A percentile compares a stretch with the other conserved stretches of the same genome.
Conservation (phyloP, 2,329 filamentous ascomycete species). For the Fusarium sp. region DNA sequence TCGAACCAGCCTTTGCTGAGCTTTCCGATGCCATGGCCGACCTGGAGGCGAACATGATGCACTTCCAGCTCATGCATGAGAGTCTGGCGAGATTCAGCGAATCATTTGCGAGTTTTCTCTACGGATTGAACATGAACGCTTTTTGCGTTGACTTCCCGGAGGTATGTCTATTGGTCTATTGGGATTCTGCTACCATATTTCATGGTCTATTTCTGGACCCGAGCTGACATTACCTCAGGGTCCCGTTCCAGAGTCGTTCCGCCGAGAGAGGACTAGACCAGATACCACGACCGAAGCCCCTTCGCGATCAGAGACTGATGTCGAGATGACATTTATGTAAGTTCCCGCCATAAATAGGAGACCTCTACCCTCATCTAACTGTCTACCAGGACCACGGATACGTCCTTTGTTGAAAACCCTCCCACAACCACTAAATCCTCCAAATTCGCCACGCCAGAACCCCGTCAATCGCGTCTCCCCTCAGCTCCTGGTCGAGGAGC, state of each 20-base stretch:
- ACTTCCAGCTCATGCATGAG: conserved; percentile 97
- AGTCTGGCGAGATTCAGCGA: conserved; percentile 94
- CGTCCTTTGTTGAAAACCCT: conserved; percentile 91
- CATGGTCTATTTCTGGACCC: background rate
- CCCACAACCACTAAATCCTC: conserved; percentile 67
- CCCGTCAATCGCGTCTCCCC: conserved; percentile 65
- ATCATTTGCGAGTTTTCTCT: conserved; percentile 95
- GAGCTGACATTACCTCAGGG: conserved; percentile 66
- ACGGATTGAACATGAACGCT: conserved; percentile 98
- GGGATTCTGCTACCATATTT: background rate
- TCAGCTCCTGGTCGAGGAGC: conserved; percentile 58
- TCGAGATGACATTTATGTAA: conserved; percentile 89
- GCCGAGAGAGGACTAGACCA: conserved; percentile 73
- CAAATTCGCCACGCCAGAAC: conserved; percentile 61
- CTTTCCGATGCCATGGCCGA: conserved; percentile 95
- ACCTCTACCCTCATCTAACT: conserved; percentile 31
- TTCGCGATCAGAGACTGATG: conserved; percentile 60
- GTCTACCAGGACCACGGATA: conserved; percentile 83
- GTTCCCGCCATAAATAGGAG: conserved; percentile 47
- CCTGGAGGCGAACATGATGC: conserved; percentile 97
- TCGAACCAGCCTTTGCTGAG: conserved; percentile 94
- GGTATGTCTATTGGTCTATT: conserved; percentile 63
- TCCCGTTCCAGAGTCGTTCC: conserved; percentile 87
- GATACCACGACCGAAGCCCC: conserved; percentile 55
- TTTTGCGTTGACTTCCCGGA: conserved; percentile 99